phyloP scores from a whole-genome alignment of 2,329 filamentous ascomycete genomes.

The Phialophora expanda region DNA sequence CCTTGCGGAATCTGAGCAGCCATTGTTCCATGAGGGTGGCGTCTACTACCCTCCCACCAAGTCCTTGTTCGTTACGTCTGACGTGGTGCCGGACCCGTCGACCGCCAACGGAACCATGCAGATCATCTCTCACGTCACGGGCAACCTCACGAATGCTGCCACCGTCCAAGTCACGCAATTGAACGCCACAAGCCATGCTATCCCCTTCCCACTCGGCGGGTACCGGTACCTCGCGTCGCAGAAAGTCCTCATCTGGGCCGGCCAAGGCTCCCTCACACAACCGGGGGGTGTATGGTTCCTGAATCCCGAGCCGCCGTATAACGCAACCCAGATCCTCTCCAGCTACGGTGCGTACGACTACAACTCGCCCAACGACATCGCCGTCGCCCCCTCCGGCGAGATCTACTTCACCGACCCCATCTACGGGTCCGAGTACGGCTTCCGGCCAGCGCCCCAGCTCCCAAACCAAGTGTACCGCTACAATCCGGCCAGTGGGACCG shows the following conservation, averaged over 20 bases:
- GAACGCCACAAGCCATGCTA: conserved; percentile 3
- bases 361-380: conserved; percentile 48
- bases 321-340: conserved; percentile 15
- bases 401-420: conserved; percentile 50
- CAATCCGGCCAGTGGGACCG: conserved; percentile 42
- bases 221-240: conserved; percentile 2
- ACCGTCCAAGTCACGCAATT: conserved; percentile 9
- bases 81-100: conserved; percentile 9
- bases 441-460: conserved; percentile 43
- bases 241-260: conserved; percentile 6
- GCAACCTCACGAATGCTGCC: conserved; percentile 7
- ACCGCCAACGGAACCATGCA: conserved; percentile 9
- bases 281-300: conserved; percentile 19
- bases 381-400: conserved; percentile 45
- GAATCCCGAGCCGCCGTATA: conserved; percentile 19
- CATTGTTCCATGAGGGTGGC: conserved; percentile 20
- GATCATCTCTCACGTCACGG: conserved; percentile 16
- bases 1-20: conserved; percentile 10
- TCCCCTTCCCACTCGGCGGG: conserved; percentile 7
- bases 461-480: conserved; percentile 49
- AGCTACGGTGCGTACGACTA: conserved; percentile 37
- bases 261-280: not conserved
- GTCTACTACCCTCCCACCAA: conserved; percentile 18
- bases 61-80: conserved; percentile 15
- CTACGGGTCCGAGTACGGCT: conserved; percentile 47